Base-by-base conservation (phyloP, 2,329 filamentous ascomycete species). In the Erysiphe pulchra region DNA sequence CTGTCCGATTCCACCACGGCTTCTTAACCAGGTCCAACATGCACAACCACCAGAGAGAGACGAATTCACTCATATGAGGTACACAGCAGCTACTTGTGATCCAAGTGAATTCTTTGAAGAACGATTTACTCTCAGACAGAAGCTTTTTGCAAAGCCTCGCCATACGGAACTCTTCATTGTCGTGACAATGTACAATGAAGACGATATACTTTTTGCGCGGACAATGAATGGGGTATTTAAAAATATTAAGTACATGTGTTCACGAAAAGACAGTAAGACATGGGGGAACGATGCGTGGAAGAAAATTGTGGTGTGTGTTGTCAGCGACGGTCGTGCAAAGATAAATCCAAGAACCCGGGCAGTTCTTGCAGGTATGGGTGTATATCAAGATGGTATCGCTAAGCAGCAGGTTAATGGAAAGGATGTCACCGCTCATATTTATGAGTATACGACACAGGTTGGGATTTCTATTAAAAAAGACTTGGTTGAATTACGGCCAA, bases 271-370 rank as follows among this genome's bases (percentile, higher is more conserved):
- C 59, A 93, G 85, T 63, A 92, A 93, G 64, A 95, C 87, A 0
- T 98, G 90, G 90, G 90, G 90, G 52, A 90, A 92, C 61, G 84
- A 93, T 55, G 86, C 87, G 4, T 98, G 90, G 90, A 95, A 98
- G 67, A 98, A 98, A 68, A 95, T 98, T 55, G 90, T 98, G 10
- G 90, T 98, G 11, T 95, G 87, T 60, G 76, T 98, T 40, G 90
- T 98, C 52, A 94, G 85, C 55, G 90, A 98, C 57, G 90, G 90
- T 49, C 85, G 90, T 73, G 80, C 78, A 49, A 94, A 94, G 67
- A 98, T 98, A 66, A 94, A 95, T 61, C 75, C 82, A 1, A 70
- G 90, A 51, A 98, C 90, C 2, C 77, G 80, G 56, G 85, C 87
- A 32, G 75, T 95, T 16, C 65, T 98, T 44, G 86, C 90, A 17